Conservation (phyloP, 2,329 filamentous ascomycete genomes). For the Elsinoe australis region DNA sequence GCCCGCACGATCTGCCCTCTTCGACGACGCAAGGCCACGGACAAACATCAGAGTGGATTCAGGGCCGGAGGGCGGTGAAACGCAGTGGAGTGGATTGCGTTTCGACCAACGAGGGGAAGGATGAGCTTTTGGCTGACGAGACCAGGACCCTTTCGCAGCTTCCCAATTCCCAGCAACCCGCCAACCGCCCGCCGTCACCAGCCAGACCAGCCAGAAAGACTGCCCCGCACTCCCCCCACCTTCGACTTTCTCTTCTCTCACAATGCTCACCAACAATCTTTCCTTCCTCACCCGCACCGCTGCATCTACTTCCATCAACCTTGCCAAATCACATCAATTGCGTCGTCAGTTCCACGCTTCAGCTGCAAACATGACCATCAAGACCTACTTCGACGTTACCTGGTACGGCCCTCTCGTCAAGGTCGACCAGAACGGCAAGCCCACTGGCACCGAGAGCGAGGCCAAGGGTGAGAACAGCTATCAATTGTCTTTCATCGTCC, state of each 20-base stretch:
- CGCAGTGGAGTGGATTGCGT: conserved; percentile 9
- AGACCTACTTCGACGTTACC: conserved; percentile 54
- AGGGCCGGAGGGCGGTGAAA: conserved; percentile 8
- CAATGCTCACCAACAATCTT: conserved; percentile 22
- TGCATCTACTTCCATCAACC: conserved; percentile 17
- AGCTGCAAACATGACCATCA: conserved; percentile 65
- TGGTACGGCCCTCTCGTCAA: conserved; percentile 67
- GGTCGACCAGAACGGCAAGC: conserved; percentile 49
- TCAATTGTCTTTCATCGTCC: conserved; percentile 9
- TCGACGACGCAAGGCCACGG: conserved; percentile 1
- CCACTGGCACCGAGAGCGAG: conserved; percentile 33
- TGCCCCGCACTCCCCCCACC: conserved; percentile 26
- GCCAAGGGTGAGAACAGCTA: conserved; percentile 50
- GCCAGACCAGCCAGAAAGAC: not conserved
- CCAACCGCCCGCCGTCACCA: not conserved
- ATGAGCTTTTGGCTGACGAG: conserved; percentile 4
- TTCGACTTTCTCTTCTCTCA: conserved; percentile 33
- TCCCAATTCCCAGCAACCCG: not conserved
- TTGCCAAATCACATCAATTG: conserved; percentile 17
- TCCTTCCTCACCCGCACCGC: conserved; percentile 24
- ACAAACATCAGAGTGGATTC: not conserved
- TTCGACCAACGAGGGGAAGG: conserved; percentile 14
- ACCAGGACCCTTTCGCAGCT: conserved; percentile 23
- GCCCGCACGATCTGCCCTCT: conserved; percentile 1
- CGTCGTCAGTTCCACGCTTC: conserved; percentile 49